phyloP scores from a whole-genome alignment of 139 green algal species.

The Chlamydomonas sp. region DNA sequence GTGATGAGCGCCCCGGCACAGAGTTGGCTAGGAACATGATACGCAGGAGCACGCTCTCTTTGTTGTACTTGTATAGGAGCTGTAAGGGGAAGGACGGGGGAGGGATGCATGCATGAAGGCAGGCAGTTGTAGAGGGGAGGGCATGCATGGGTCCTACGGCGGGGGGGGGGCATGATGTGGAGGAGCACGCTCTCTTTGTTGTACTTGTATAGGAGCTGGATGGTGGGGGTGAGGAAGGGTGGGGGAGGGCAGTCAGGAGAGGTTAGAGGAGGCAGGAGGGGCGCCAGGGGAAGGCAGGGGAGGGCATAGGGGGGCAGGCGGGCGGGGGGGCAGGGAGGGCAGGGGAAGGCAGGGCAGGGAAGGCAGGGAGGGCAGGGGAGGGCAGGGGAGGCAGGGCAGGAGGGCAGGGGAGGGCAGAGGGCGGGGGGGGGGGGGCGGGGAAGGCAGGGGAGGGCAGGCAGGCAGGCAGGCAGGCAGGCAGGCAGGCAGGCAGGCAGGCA shows the following conservation, averaged over 20 bases:
- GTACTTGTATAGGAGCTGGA: neutral
- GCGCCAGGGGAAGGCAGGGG: too few relatives aligned
- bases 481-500: too few relatives aligned
- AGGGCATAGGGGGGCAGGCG: too few relatives aligned
- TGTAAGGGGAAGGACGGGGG: neutral
- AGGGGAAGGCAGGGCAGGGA: too few relatives aligned
- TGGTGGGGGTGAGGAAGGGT: neutral
- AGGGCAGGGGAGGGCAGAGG: too few relatives aligned
- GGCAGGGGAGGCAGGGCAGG: too few relatives aligned
- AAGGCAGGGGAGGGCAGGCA: too few relatives aligned
- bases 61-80: slow-evolving; percentile 55
- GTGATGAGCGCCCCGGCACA: slow-evolving; percentile 17
- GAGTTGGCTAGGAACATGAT: slow-evolving; percentile 59
- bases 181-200: slow-evolving; percentile 14
- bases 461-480: too few relatives aligned
- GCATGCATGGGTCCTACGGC: neutral
- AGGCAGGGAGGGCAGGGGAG: too few relatives aligned
- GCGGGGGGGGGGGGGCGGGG: too few relatives aligned
- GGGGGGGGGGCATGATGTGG: neutral
- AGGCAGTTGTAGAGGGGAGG: neutral
- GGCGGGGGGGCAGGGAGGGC: too few relatives aligned
- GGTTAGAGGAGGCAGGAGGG: neutral
- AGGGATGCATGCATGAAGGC: neutral
- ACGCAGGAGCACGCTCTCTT: slow-evolving; percentile 53
- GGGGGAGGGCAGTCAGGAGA: neutral